Base-by-base conservation (phyloP, 2,329 filamentous ascomycete species). In the Truncatella angustata region DNA sequence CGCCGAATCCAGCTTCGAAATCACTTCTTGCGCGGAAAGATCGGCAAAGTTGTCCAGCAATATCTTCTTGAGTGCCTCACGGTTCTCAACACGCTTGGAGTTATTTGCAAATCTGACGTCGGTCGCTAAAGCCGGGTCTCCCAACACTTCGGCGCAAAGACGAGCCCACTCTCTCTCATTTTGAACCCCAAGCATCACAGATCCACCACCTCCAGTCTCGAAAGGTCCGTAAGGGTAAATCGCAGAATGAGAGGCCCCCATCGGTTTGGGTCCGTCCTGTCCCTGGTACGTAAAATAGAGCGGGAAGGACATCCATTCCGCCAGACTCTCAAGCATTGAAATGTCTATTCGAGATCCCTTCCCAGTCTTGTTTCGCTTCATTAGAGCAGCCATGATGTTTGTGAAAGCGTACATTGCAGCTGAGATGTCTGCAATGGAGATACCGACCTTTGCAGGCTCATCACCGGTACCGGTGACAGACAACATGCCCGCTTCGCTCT, bases 141-240 rank as follows among this genome's bases (percentile, higher is more conserved):
- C 67, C 4, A 83, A 64, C 1, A 82, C 77, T 2, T 70, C 60
- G 0, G 62, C 60, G 51, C 77, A 80, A 11, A 83, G 72, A 5
- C 66, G 77, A 1, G 58, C 64, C 78, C 78, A 82, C 58, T 83
- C 80, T 3, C 79, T 68, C 64, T 82, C 79, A 53, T 82, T 82
- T 58, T 84, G 80, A 20, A 83, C 71, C 0, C 79, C 80, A 4
- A 83, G 63, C 76, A 82, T 82, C 12, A 82, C 78, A 0, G 73
- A 71, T 0, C 71, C 70, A 0, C 71, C 73, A 9, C 73, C 72
- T 0, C 74, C 74, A 0, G 78, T 75, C 32, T 73, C 65, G 43
- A 83, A 83, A 0, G 78, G 78, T 0, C 79, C 79, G 44, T 82
- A 83, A 0, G 80, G 80, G 54, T 81, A 83, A 5, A 83, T 79